Evolutionary conservation across 805 yeast species (phyloP), one percentile per base, ranked within the genome.

Genomic region (Candida nitratophila): DNA sequence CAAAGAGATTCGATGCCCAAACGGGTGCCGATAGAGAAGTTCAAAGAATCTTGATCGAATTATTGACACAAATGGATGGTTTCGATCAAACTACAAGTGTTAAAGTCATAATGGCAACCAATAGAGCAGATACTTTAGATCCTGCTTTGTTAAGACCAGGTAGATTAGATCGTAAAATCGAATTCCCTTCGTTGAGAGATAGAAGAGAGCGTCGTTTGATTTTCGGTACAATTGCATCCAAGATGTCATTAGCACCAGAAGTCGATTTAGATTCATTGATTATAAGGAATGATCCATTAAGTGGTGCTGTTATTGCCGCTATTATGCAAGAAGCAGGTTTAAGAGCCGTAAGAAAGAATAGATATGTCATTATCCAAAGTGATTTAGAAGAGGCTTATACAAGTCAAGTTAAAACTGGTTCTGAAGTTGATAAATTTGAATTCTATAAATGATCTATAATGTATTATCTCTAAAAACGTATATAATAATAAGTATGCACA

Each of bases 311-410:
- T 45, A 93, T 93, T 61, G 98, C 99, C 15, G 99, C 99, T 16
- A 91, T 93, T 54, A 93, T 93, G 99, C 99, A 93, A 76, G 99
- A 95, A 69, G 99, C 99, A 26, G 99, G 99, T 53, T 76, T 93
- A 54, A 81, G 99, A 55, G 99, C 99, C 2, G 98, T 93, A 39
- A 85, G 99, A 71, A 93, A 91, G 71, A 93, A 93, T 67, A 79
- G 99, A 69, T 93, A 95, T 65, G 95, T 93, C 67, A 95, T 93
- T 52, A 73, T 95, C 59, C 98, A 93, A 69, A 82, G 83, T 61
- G 99, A 93, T 70, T 73, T 93, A 62, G 99, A 93, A 65, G 99
- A 93, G 70, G 99, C 99, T 7, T 93, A 93, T 70, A 85, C 95
- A 44, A 70, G 96, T 34, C 99, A 93, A 74, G 99, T 95, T 51